Percentiles rank a stretch among this genome's conserved stretches.
These are phyloP conservation scores for Uronychia setigera DNA, from an alignment of 73 alveolate genomes.

Conservation along the genomic window DNA sequence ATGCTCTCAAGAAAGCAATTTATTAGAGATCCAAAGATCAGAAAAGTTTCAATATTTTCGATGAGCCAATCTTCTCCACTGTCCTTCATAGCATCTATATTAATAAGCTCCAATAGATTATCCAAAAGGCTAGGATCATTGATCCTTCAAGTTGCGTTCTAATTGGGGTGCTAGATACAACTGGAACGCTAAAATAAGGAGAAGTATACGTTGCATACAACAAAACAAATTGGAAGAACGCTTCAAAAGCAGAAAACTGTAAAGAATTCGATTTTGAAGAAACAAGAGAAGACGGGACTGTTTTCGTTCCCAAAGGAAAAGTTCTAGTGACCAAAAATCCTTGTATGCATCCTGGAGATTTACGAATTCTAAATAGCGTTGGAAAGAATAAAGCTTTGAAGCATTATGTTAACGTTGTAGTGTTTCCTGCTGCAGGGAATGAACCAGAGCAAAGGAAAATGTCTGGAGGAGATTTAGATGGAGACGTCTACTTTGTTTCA, in stretches of 20 bases:
- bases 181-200: slow-evolving; percentile 63
- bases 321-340: slow-evolving; percentile 87
- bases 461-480: slow-evolving; percentile 94
- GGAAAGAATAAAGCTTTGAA: slow-evolving; percentile 20
- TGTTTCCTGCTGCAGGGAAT: slow-evolving; percentile 78
- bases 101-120: slow-evolving; percentile 27
- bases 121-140: slow-evolving; percentile 65
- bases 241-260: no score
- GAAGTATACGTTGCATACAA: slow-evolving; percentile 67
- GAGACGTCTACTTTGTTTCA: slow-evolving; percentile 82
- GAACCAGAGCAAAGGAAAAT: slow-evolving; percentile 80
- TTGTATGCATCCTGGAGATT: slow-evolving; percentile 93
- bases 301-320: slow-evolving; percentile 22
- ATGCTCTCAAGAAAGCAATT: not conserved
- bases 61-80: slow-evolving; percentile 44
- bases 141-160: slow-evolving; percentile 69
- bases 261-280: slow-evolving; percentile 17
- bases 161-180: slow-evolving; percentile 86
- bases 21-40: not conserved
- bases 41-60: not conserved
- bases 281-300: slow-evolving; percentile 15
- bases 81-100: slow-evolving; percentile 28
- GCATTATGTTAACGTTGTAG: slow-evolving; percentile 77
- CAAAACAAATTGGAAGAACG: not conserved
- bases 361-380: slow-evolving; percentile 52